Percentiles rank a stretch among this genome's conserved stretches.
These are phyloP conservation scores for Cucurbita moschata DNA, from an alignment of 306 rosid species.

Conservation along the genomic window DNA sequence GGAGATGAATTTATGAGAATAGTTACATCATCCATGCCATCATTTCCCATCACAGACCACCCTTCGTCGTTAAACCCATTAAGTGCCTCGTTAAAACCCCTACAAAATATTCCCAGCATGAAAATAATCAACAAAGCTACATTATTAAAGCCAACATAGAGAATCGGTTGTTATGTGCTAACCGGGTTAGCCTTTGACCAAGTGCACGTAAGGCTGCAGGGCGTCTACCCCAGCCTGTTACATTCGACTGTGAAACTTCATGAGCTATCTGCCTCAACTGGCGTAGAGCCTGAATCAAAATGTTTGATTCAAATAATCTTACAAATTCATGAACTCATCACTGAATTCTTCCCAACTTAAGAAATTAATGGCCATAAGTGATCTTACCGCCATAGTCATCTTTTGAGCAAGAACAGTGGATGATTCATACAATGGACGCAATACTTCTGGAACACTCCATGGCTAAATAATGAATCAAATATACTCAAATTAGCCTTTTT, in stretches of 20 bases:
- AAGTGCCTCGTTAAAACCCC: constrained; percentile 96
- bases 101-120: constrained; percentile 23
- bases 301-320: neutral
- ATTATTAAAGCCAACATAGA: neutral
- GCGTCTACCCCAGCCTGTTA: constrained; percentile 88
- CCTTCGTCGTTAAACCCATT: constrained; percentile 97
- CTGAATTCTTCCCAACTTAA: neutral
- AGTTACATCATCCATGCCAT: constrained; percentile 88
- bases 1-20: constrained; percentile 79
- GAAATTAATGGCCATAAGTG: neutral
- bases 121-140: constrained; percentile 4
- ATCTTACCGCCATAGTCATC: constrained; percentile 87
- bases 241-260: constrained; percentile 83
- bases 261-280: constrained; percentile 88
- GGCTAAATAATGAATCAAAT: constrained; percentile 33
- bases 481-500: constrained; percentile 4
- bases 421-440: constrained; percentile 91
- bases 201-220: constrained; percentile 88
- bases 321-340: neutral
- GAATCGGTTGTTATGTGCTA: constrained; percentile 7
- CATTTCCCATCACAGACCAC: constrained; percentile 87
- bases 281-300: constrained; percentile 55
- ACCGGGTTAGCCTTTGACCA: constrained; percentile 90
- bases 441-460: constrained; percentile 92
- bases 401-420: constrained; percentile 82